Evolutionary conservation across 441 rosid genomes (phyloP).

Genomic region (Sinapis alba): DNA sequence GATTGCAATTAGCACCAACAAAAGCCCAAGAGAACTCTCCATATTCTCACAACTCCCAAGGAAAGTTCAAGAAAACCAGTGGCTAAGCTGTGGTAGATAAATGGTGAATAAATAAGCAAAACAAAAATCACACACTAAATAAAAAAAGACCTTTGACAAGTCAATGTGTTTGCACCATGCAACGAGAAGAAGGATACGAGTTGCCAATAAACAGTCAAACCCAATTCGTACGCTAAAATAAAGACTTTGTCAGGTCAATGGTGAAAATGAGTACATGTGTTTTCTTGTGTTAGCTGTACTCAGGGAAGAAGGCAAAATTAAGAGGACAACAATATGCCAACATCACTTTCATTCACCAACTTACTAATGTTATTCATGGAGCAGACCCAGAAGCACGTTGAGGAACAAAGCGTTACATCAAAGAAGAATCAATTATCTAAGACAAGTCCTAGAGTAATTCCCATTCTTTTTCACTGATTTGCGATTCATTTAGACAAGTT

Average conservation of each 20-base stretch:
- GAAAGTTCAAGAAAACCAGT: background rate
- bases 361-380: background rate
- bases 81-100: background rate
- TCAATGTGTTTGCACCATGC: too few relatives aligned
- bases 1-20: background rate
- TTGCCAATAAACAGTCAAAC: too few relatives aligned
- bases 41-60: background rate
- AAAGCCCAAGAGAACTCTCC: background rate
- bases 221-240: too few relatives aligned
- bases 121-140: too few relatives aligned
- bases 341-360: background rate
- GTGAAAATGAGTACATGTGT: too few relatives aligned
- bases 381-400: background rate
- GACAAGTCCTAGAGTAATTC: background rate
- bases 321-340: too few relatives aligned
- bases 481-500: background rate
- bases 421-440: background rate
- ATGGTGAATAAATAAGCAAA: background rate
- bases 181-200: too few relatives aligned
- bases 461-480: background rate
- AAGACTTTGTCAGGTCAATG: too few relatives aligned
- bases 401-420: background rate
- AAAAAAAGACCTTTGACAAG: background rate
- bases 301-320: background rate
- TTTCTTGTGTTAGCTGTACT: background rate